Conservation (phyloP, 345 rosid genomes). For the Lenwebbia sp. region DNA sequence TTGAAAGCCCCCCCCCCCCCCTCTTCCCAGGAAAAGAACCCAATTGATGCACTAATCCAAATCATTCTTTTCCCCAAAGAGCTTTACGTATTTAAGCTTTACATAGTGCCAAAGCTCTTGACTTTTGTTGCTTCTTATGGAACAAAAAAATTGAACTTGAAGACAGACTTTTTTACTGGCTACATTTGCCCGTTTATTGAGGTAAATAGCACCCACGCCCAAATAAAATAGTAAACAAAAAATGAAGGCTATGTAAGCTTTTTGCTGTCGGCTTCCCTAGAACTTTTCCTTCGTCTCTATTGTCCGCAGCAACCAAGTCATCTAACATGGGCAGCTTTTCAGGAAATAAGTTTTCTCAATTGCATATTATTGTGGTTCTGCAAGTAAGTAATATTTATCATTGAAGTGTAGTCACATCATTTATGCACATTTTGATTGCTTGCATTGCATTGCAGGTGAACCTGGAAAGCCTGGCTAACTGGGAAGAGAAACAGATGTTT, state of each 20-base stretch:
- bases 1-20: not conserved
- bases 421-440: not conserved
- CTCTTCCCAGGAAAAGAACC: not conserved
- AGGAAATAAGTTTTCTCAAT: not conserved
- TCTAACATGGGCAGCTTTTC: not conserved
- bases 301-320: not conserved
- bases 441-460: conserved; percentile 43
- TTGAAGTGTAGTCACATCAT: not conserved
- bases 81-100: not conserved
- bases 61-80: not conserved
- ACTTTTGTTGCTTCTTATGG: not conserved
- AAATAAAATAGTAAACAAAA: not conserved
- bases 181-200: not conserved
- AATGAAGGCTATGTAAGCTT: not conserved
- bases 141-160: not conserved
- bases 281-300: not conserved
- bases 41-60: not conserved
- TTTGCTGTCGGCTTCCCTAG: not conserved
- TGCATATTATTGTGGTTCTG: not conserved
- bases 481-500: conserved; percentile 99
- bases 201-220: not conserved
- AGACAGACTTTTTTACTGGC: not conserved
- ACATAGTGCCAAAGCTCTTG: not conserved
- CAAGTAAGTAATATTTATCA: not conserved
- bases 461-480: conserved; percentile 79